phyloP scores from a whole-genome alignment of 306 rosid genomes.

The Vigna radiata region DNA sequence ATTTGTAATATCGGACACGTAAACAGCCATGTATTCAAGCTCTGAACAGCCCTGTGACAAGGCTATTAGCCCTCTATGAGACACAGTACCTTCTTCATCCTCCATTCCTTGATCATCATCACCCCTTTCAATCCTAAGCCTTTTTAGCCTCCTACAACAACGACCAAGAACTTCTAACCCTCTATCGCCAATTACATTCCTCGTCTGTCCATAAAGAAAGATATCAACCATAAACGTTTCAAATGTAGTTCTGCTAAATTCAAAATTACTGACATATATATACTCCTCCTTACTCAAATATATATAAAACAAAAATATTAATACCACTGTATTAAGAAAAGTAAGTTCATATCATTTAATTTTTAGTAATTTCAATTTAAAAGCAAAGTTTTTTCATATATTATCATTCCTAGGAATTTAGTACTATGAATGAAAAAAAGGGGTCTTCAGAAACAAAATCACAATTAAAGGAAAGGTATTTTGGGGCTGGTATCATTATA shows the following conservation, averaged over 20 bases:
- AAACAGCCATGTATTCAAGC: constrained; percentile 88
- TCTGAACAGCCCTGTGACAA: constrained; percentile 83
- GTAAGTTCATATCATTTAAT: too few species aligned
- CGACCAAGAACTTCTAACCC: constrained; percentile 85
- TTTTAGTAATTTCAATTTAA: too few species aligned
- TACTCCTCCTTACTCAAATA: too few species aligned
- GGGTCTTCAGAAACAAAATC: too few species aligned
- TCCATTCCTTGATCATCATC: constrained; percentile 94
- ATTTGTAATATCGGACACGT: constrained; percentile 86
- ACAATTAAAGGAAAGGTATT: too few species aligned
- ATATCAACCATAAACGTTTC: constrained; percentile 27
- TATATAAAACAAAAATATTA: too few species aligned
- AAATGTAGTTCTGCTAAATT: constrained; percentile 3
- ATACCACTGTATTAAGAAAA: too few species aligned
- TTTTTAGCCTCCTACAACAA: constrained; percentile 69
- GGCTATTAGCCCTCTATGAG: constrained; percentile 89
- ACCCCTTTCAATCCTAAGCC: constrained; percentile 95
- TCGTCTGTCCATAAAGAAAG: constrained; percentile 64
- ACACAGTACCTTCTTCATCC: constrained; percentile 84
- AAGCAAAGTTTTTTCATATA: too few species aligned
- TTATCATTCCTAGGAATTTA: too few species aligned
- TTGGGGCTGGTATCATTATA: too few species aligned
- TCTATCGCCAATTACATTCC: constrained; percentile 95
- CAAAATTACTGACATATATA: neutral
- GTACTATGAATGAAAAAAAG: too few species aligned